These are phyloP conservation scores for Leishmania major DNA, from an alignment of 208 protist species.

Conservation along the genomic window DNA sequence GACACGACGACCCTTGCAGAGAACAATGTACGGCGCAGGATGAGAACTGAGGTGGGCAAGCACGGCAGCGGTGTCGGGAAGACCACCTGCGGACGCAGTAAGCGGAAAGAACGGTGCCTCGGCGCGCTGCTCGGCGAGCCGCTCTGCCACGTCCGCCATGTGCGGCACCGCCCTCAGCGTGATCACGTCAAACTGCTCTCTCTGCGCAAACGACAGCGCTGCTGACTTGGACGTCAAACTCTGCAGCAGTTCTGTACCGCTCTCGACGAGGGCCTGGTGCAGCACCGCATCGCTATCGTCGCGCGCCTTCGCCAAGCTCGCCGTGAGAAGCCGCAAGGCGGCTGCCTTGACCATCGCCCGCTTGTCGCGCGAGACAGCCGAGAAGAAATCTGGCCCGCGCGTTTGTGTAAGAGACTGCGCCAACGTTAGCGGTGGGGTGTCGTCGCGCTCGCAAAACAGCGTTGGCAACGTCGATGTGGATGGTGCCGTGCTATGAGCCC, in stretches of 20 bases:
- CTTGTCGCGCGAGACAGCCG: conserved; percentile 59
- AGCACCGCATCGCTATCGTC: conserved; percentile 20
- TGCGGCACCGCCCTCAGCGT: conserved; percentile 46
- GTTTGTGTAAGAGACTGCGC: conserved; percentile 5
- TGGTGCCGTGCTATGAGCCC: not conserved
- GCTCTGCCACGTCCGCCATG: conserved; percentile 42
- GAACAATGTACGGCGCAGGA: conserved; percentile 27
- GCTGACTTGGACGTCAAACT: conserved; percentile 42
- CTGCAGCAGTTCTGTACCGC: conserved; percentile 68
- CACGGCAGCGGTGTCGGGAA: conserved; percentile 25
- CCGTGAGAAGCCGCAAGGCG: conserved; percentile 42
- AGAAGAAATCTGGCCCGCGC: conserved; percentile 81
- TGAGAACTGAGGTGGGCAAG: conserved; percentile 18
- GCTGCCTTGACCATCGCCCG: conserved; percentile 36
- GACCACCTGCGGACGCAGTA: conserved; percentile 5
- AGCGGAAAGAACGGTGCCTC: conserved; percentile 18
- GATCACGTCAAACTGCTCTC: conserved; percentile 41
- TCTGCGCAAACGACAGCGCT: conserved; percentile 44
- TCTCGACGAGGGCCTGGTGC: conserved; percentile 63
- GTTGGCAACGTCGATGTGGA: not conserved
- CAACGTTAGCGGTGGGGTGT: conserved; percentile 30
- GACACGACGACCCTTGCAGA: conserved; percentile 32
- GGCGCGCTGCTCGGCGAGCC: conserved; percentile 25
- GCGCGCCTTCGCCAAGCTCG: conserved; percentile 39
- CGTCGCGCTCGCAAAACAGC: conserved; percentile 34